Evolutionary conservation across 345 rosid species (phyloP).

Genomic region (Citrus glauca): DNA sequence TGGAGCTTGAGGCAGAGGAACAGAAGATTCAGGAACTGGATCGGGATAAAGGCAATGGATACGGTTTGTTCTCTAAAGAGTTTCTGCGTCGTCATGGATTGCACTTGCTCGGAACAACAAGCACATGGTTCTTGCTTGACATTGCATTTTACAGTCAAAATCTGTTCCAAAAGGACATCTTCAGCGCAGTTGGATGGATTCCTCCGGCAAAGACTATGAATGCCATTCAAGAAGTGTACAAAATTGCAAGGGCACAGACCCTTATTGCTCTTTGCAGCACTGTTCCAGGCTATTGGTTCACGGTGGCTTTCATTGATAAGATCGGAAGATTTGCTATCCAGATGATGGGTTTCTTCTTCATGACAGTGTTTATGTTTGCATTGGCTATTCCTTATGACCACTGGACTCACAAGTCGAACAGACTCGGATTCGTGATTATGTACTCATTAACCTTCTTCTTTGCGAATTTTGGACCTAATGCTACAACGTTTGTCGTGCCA

Average conservation of each 20-base stretch:
- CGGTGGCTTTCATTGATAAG: constrained; percentile 58
- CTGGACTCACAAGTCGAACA: constrained; percentile 71
- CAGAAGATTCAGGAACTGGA: constrained; percentile 28
- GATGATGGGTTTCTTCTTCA: constrained; percentile 85
- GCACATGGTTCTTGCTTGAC: constrained; percentile 87
- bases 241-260: constrained; percentile 79
- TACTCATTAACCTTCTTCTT: constrained; percentile 85
- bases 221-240: constrained; percentile 70
- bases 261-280: constrained; percentile 76
- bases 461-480: constrained; percentile 87
- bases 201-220: constrained; percentile 75
- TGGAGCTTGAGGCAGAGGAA: constrained; percentile 58
- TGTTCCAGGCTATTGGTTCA: constrained; percentile 89
- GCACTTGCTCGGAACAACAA: constrained; percentile 78
- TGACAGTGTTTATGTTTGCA: constrained; percentile 91
- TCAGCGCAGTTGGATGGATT: constrained; percentile 82
- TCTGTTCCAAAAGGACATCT: constrained; percentile 81
- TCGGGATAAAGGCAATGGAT: constrained; percentile 20
- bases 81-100: constrained; percentile 68
- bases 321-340: constrained; percentile 79
- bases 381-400: constrained; percentile 79
- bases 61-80: constrained; percentile 59
- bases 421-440: constrained; percentile 65
- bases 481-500: constrained; percentile 81
- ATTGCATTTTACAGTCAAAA: constrained; percentile 84